phyloP scores from a whole-genome alignment of 2,329 filamentous ascomycete genomes.

The Aspergillus pseudoterreus region DNA sequence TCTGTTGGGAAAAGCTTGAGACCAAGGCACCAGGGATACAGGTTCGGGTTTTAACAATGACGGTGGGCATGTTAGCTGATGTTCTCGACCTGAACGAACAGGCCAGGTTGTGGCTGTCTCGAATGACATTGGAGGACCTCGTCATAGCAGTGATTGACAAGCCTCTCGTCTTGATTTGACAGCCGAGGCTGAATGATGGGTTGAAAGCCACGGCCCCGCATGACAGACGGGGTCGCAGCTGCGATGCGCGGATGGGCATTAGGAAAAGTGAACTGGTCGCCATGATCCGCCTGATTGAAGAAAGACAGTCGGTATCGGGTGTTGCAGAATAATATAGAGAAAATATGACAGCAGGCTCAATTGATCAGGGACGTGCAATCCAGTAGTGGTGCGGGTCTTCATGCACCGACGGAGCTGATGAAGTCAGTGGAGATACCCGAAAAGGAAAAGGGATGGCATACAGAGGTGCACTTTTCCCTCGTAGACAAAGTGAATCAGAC shows the following conservation, averaged over 20 bases:
- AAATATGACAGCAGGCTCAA: no score
- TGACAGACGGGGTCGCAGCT: constrained; percentile 5
- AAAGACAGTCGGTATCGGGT: neutral
- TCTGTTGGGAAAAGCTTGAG: neutral
- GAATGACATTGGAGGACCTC: neutral
- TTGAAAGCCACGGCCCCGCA: neutral
- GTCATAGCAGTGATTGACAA: neutral
- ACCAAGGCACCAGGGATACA: no score
- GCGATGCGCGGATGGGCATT: constrained; percentile 9
- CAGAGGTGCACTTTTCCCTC: neutral
- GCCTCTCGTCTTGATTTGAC: no score
- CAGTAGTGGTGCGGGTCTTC: no score
- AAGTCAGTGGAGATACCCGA: neutral
- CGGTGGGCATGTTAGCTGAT: no score
- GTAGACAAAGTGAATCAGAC: no score
- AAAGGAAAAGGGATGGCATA: neutral
- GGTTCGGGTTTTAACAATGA: no score
- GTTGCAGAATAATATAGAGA: no score
- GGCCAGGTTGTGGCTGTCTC: no score
- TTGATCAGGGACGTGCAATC: no score
- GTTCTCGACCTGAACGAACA: no score
- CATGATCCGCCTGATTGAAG: constrained; percentile 9
- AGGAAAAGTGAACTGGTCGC: constrained; percentile 9
- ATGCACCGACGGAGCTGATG: no score
- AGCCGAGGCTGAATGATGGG: neutral